These are phyloP conservation scores for Gnomoniopsis smithogilvyi DNA, from an alignment of 2,329 filamentous ascomycete genomes.

Conservation along the genomic window DNA sequence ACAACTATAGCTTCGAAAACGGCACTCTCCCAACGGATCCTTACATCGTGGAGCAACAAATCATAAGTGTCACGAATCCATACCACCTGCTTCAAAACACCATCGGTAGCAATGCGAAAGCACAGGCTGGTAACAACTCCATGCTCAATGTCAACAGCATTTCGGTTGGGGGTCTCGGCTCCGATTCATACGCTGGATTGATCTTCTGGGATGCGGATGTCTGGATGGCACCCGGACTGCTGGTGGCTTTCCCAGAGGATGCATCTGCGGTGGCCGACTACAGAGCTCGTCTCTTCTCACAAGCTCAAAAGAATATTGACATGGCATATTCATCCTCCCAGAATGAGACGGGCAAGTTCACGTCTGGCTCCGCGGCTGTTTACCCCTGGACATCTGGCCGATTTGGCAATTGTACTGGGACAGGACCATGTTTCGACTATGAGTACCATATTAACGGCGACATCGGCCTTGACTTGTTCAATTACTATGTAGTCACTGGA, in stretches of 20 bases:
- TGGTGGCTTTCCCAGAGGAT: constrained; percentile 13
- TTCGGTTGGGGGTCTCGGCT: constrained; percentile 29
- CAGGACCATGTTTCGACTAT: constrained; percentile 9
- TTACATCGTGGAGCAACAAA: constrained; percentile 52
- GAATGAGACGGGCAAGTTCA: constrained; percentile 41
- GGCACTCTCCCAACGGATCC: constrained; percentile 55
- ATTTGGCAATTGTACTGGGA: constrained; percentile 11
- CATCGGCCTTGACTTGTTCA: constrained; percentile 12
- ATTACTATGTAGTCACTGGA: constrained; percentile 13
- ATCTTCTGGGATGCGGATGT: constrained; percentile 17
- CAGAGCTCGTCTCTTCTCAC: constrained; percentile 7
- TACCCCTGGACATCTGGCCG: constrained; percentile 16
- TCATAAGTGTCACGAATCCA: constrained; percentile 51
- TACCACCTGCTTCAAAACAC: constrained; percentile 56
- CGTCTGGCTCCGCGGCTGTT: constrained; percentile 2
- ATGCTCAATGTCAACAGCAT: constrained; percentile 17
- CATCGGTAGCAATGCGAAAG: constrained; percentile 34
- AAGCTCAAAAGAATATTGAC: constrained; percentile 12
- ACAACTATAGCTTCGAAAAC: constrained; percentile 55
- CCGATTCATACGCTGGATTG: constrained; percentile 14
- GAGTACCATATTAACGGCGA: constrained; percentile 19
- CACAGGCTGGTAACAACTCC: constrained; percentile 37
- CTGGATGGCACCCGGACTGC: constrained; percentile 11
- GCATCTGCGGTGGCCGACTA: constrained; percentile 9
- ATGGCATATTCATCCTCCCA: constrained; percentile 30